Percentiles rank a stretch among this genome's conserved stretches.
Conservation (phyloP, 441 rosid species). For the Gossypium trilobum region DNA sequence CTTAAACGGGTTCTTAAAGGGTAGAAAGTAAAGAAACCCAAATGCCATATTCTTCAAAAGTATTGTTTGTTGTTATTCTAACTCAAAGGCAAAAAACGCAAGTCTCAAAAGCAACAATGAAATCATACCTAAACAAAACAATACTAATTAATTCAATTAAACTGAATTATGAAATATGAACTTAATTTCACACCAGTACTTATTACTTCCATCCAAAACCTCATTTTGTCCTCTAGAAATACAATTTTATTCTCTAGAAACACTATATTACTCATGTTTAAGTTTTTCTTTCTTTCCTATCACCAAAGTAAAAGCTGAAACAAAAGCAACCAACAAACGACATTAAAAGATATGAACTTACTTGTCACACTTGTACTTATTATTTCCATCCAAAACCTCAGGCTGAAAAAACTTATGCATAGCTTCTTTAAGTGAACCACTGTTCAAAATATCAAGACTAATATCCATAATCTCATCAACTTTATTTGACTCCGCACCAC, state of each 20-base stretch:
- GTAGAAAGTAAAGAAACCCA: background rate
- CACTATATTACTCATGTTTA: too few species aligned
- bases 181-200: conserved; percentile 85
- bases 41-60: background rate
- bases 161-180: background rate
- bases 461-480: conserved; percentile 94
- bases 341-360: conserved; percentile 26
- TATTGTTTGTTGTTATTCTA: background rate
- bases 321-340: too few species aligned
- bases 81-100: background rate
- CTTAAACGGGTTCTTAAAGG: background rate
- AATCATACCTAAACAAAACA: background rate
- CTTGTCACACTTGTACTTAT: conserved; percentile 84
- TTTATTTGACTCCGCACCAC: conserved; percentile 74
- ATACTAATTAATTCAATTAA: background rate
- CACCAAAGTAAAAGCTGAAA: too few species aligned
- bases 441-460: conserved; percentile 64
- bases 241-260: too few species aligned
- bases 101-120: background rate
- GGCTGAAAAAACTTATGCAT: conserved; percentile 79
- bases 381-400: conserved; percentile 82
- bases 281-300: too few species aligned
- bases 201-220: conserved; percentile 78
- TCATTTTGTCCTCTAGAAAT: conserved; percentile 20
- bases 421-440: conserved; percentile 66